Evolutionary conservation across 2,329 filamentous ascomycete species (phyloP), one percentile per base, ranked within the genome.

Genomic region (Aspergillus phoenicis): DNA sequence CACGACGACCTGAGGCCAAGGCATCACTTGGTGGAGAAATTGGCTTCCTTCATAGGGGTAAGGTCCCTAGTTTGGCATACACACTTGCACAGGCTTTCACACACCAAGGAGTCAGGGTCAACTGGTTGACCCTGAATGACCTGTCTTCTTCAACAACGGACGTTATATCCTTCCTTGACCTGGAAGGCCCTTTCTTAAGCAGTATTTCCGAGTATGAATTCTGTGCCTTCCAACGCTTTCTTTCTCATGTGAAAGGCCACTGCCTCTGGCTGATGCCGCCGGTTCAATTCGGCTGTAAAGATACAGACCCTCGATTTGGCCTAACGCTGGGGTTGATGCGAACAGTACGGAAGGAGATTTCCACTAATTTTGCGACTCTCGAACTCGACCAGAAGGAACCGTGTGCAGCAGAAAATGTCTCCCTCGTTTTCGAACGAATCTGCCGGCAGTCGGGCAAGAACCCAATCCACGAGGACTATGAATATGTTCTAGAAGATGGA

Each of bases 151-250:
- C 56, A 4, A 24, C 30, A 6, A 36, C 54, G 2, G 41, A 57
- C 17, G 28, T 63, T 1, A 64, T 66, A n/a, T 64, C 60, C 1
- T n/a, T 66, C 5, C 24, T 66, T 28, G 64, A 66, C 33, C 11
- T 65, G 0, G 58, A 63, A 2, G 58, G 59, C 2, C 62, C 64
- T 0, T 65, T 63, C 17, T 60, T 66, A 5, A n/a, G 54, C 45
- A 24, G 58, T 13, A 45, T 65, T 13, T 57, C 53, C 1, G 51
- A 57, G 5, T 36, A 51, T 1, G 52, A 62, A 6, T 66, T 58
- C 28, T 4, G 41, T 2, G 8, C 7, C 4, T 61, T 65, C 24
- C 36, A 30, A 15, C 4, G 39, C 15, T 54, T 20, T n/a, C 15
- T 54, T 2, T 4, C 39, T 43, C 0, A n/a, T 4, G 17, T 43